Conservation (phyloP, 306 rosid genomes). For the Spatholobus suberectus region DNA sequence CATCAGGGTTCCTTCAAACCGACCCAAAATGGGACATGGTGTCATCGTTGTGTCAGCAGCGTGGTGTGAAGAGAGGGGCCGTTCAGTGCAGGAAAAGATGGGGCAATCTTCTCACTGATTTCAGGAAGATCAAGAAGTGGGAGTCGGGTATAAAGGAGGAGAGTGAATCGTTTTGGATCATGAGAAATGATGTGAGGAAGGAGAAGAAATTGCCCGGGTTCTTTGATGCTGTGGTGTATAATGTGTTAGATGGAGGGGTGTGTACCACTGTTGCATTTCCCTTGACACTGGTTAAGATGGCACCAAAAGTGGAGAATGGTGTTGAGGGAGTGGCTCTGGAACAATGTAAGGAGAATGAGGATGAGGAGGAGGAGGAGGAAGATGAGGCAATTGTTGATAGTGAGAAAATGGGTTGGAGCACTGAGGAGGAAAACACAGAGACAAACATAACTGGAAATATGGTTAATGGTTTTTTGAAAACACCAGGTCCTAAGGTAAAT, state of each 20-base stretch:
- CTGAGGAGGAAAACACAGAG: conserved; percentile 44
- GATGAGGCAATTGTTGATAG: conserved; percentile 43
- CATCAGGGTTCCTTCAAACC: conserved; percentile 21
- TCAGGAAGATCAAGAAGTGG: conserved; percentile 62
- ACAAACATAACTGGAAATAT: not conserved
- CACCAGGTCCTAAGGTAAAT: conserved; percentile 17
- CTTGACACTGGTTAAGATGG: conserved; percentile 38
- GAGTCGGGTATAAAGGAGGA: conserved; percentile 39
- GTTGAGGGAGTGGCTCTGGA: conserved; percentile 12
- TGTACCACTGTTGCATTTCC: conserved; percentile 50
- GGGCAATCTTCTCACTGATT: conserved; percentile 61
- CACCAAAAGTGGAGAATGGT: conserved; percentile 24
- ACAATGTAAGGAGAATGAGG: conserved; percentile 19
- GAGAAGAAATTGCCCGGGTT: conserved; percentile 55
- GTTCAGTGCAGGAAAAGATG: conserved; percentile 61
- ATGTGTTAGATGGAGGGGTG: conserved; percentile 49
- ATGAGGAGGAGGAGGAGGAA: conserved; percentile 30
- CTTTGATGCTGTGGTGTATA: conserved; percentile 54
- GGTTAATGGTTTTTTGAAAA: conserved; percentile 9
- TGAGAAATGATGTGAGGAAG: conserved; percentile 52
- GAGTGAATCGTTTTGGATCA: conserved; percentile 55
- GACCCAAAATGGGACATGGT: conserved; percentile 61
- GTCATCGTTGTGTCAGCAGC: conserved; percentile 50
- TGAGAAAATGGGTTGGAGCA: conserved; percentile 54
- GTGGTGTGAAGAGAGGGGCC: conserved; percentile 57